Conservation (phyloP, 2,329 filamentous ascomycete species). For the Clonostachys byssicola region DNA sequence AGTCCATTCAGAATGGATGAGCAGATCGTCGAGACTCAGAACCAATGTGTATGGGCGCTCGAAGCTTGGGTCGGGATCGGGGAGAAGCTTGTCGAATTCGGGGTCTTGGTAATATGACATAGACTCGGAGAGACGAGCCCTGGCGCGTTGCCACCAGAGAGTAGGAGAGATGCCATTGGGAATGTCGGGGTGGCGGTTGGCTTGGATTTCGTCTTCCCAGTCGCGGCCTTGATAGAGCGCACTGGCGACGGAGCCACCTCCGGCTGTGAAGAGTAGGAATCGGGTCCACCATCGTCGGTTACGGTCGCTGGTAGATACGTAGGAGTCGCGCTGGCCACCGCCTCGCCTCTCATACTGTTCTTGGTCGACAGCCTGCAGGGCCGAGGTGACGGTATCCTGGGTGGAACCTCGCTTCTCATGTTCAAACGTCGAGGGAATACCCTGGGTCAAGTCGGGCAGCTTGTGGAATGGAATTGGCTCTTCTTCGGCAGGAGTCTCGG, state of each 20-base stretch:
- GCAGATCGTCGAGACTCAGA: slow-evolving; percentile 85
- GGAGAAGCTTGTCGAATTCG: slow-evolving; percentile 88
- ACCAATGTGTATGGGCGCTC: slow-evolving; percentile 90
- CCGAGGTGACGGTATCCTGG: slow-evolving; percentile 7
- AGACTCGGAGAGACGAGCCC: slow-evolving; percentile 69
- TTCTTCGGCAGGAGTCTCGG: slow-evolving; percentile 17
- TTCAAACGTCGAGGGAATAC: slow-evolving; percentile 86
- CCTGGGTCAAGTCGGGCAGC: slow-evolving; percentile 87
- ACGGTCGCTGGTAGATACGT: slow-evolving; percentile 86
- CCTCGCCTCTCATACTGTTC: slow-evolving; percentile 20
- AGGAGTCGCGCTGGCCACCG: slow-evolving; percentile 59
- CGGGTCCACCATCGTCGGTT: slow-evolving; percentile 74
- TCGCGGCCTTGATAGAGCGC: slow-evolving; percentile 79
- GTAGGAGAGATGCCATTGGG: slow-evolving; percentile 75
- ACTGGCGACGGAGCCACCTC: slow-evolving; percentile 51
- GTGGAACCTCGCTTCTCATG: slow-evolving; percentile 47
- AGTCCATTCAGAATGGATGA: slow-evolving; percentile 93
- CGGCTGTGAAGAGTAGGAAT: slow-evolving; percentile 62
- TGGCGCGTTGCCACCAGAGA: slow-evolving; percentile 77
- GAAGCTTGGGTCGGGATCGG: slow-evolving; percentile 73
- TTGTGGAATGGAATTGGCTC: slow-evolving; percentile 55
- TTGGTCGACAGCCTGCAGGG: slow-evolving; percentile 29
- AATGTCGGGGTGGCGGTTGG: slow-evolving; percentile 61
- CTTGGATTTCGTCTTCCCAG: slow-evolving; percentile 81
- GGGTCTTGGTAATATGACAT: slow-evolving; percentile 95